Percentiles rank a stretch among this genome's conserved stretches.
These are phyloP conservation scores for Xylaria venustula DNA, from an alignment of 495 filamentous ascomycete genomes.

Conservation along the genomic window DNA sequence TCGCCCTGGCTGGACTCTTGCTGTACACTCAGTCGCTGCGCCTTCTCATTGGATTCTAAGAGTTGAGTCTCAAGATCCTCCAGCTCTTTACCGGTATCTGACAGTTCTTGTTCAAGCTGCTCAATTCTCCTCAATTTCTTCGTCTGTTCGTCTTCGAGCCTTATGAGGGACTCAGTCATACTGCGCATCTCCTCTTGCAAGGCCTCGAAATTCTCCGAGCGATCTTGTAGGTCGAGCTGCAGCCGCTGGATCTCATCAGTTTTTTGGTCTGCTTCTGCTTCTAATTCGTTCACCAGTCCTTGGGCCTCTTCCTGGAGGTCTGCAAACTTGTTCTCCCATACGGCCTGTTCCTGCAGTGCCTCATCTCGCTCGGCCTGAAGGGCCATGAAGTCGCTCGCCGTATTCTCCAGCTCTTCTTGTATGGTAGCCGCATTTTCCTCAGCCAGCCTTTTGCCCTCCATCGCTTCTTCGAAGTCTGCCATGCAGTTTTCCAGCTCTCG, in stretches of 20 bases:
- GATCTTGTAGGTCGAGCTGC: conserved; percentile 64
- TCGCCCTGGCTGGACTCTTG: conserved; percentile 89
- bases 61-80: conserved; percentile 73
- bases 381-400: conserved; percentile 75
- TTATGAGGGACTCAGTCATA: conserved; percentile 78
- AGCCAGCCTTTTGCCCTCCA: conserved; percentile 56
- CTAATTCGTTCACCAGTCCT: conserved; percentile 80
- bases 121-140: conserved; percentile 60
- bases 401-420: conserved; percentile 73
- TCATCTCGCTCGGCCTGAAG: conserved; percentile 87
- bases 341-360: conserved; percentile 70
- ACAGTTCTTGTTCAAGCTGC: conserved; percentile 71
- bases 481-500: conserved; percentile 67
- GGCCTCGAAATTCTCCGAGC: conserved; percentile 78
- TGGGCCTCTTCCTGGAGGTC: conserved; percentile 76
- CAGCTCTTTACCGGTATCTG: conserved; percentile 72
- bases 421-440: conserved; percentile 60
- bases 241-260: conserved; percentile 69
- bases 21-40: conserved; percentile 81
- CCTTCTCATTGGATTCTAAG: conserved; percentile 78
- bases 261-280: conserved; percentile 71
- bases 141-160: conserved; percentile 83
- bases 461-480: conserved; percentile 63
- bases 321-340: conserved; percentile 77
- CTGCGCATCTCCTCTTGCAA: conserved; percentile 88